Evolutionary conservation across 1,284 basidiomycete genomes (phyloP), one percentile per base, ranked within the genome.

Genomic region (Trichosporon asahii): DNA sequence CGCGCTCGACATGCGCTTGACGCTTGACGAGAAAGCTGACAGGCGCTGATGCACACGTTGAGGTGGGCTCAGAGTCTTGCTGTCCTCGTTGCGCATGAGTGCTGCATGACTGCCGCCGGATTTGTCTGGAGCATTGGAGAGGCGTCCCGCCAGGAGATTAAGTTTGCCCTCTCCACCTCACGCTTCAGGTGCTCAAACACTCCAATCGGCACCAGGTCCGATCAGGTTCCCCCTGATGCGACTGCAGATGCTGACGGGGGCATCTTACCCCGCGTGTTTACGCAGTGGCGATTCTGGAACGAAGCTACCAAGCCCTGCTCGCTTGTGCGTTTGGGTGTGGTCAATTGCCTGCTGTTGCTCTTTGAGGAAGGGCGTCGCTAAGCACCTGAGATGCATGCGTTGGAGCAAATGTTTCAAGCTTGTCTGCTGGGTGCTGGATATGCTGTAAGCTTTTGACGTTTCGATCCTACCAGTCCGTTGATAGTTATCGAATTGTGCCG

Each of bases 111-210:
- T 61, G 18, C 57, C 18, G 57, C 9, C 57, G 27, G 11, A 8
- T 5, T 33, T 18, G 57, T 61, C 57, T 33, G 29, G 57, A 29
- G 27, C 31, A 33, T 33, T 33, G 31, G 31, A 33, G 31, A 5
- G 11, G 29, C 57, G 57, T 61, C 57, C 57, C 57, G 57, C 23
- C 57, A 57, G 53, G 57, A 61, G 57, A 61, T 31, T 61, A 8
- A 15, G 57, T 61, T 61, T 61, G 57, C 3, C 8, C 15, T 33
- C 27, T 33, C 29, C 27, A 31, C 57, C 57, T 31, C 27, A 33
- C 57, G 18, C 57, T 18, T 61, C 27, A 18, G 12, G 12, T 29
- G 29, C 9, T 53, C 46, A 53, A 2, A 25, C 46, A 25, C 46
- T 53, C 49, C 23, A 53, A 53, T 53, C 49, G 21, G 49, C 6